Base-by-base conservation (phyloP, 768 basidiomycete species). In the Macrolepiota albuminosa region DNA sequence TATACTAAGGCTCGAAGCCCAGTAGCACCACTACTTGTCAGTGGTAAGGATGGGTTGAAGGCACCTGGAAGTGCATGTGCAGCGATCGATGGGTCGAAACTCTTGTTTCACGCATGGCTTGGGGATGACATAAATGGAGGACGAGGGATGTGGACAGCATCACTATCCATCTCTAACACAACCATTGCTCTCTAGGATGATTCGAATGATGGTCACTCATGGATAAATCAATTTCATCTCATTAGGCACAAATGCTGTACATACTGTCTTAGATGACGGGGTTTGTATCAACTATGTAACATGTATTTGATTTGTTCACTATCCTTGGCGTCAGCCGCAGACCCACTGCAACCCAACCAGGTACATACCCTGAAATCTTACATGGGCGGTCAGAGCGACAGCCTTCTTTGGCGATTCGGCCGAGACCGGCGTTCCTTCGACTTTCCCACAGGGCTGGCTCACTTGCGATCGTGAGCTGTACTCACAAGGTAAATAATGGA, bases 71-170 rank as follows among this genome's bases (percentile, higher is more conserved):
- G 62, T 50, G 62, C 56, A 31, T 60, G 62, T 36, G 62, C 31
- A 42, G 40, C 48, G 4, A 45, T n/a, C 6, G 62, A 63, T 58
- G 62, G 62, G 8, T 63, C 62, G 2, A 60, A 57, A 21, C 54
- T 63, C 1, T 21, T 58, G 21, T 63, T 63, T 46, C 56, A 57
- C 52, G 62, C 46, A 24, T 63, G 59, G 59, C 59, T 63, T 29
- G 62, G 62, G 3, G 36, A 60, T 45, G 45, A 40, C 11, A 60
- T 63, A 21, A 48, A 39, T 24, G 59, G 47, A 46, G 62, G 62
- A 14, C 56, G 62, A 50, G 62, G 62, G 4, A 60, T 63, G 62
- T 63, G 62, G 62, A 63, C 59, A 14, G 62, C 54, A 13, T 18
- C 48, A 57, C 62, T 56, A 18, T 54, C 51, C 3, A 57, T 63